Evolutionary conservation across 1,139 yeast species (phyloP).

Genomic region (Suhomyces taliae): DNA sequence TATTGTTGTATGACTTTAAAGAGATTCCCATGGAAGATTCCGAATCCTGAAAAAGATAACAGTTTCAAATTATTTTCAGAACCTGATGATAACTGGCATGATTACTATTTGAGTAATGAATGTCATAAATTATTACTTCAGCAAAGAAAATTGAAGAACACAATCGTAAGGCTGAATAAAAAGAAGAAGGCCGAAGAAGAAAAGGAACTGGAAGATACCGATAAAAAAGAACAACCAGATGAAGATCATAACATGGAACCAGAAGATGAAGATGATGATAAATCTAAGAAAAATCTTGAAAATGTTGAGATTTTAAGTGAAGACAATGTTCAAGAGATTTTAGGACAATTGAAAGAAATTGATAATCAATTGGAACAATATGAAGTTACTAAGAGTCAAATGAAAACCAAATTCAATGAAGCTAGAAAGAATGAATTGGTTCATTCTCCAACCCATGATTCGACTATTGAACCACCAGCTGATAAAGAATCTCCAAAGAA

Average conservation of each 20-base stretch:
- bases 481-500: slow-evolving; percentile 22
- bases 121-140: slow-evolving; percentile 48
- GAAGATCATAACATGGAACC: slow-evolving; percentile 7
- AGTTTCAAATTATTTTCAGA: slow-evolving; percentile 68
- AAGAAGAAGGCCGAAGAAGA: slow-evolving; percentile 30
- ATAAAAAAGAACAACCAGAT: slow-evolving; percentile 7
- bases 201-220: slow-evolving; percentile 6
- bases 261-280: slow-evolving; percentile 12
- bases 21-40: slow-evolving; percentile 97
- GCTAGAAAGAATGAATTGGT: slow-evolving; percentile 12
- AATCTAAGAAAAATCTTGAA: slow-evolving; percentile 14
- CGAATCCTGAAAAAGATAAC: slow-evolving; percentile 75
- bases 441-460: not conserved
- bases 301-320: slow-evolving; percentile 33
- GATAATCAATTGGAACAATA: slow-evolving; percentile 41
- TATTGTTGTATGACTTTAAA: slow-evolving; percentile 94
- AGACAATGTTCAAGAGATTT: slow-evolving; percentile 34
- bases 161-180: slow-evolving; percentile 45
- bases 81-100: slow-evolving; percentile 54
- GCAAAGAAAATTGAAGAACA: slow-evolving; percentile 46
- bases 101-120: slow-evolving; percentile 51
- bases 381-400: slow-evolving; percentile 36
- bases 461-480: not conserved
- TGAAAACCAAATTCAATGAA: slow-evolving; percentile 34
- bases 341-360: slow-evolving; percentile 35